A percentile compares a stretch with the other conserved stretches of the same genome.
Evolutionary conservation across 2,329 filamentous ascomycete genomes (phyloP).

Genomic region (Pseudocercospora fuligena): DNA sequence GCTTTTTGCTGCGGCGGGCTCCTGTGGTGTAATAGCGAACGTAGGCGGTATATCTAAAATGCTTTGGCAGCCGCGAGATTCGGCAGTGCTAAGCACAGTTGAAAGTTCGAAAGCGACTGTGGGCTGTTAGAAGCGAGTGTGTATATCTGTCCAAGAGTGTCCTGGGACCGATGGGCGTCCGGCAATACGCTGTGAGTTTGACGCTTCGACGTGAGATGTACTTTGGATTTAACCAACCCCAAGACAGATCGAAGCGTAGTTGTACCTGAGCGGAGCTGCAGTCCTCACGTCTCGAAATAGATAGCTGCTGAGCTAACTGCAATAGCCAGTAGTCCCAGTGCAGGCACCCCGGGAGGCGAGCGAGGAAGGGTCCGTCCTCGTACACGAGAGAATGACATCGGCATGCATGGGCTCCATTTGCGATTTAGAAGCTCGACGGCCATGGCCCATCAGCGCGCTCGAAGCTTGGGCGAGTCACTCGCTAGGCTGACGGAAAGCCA

Average conservation of each 20-base stretch:
- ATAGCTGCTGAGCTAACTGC: constrained; percentile 14
- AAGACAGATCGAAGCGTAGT: constrained; percentile 23
- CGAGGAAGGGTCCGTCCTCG: constrained; percentile 21
- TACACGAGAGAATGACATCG: constrained; percentile 25
- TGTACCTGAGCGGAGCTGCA: constrained; percentile 27
- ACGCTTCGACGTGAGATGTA: background rate
- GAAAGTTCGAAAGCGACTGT: constrained; percentile 19
- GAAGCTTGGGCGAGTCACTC: constrained; percentile 13
- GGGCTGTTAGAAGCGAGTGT: constrained; percentile 7
- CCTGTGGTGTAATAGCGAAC: background rate
- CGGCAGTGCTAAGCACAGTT: background rate
- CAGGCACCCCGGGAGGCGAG: constrained; percentile 18
- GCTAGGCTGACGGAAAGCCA: constrained; percentile 22
- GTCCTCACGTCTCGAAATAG: constrained; percentile 25
- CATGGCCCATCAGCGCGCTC: background rate
- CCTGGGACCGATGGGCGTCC: constrained; percentile 16
- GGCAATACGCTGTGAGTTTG: background rate
- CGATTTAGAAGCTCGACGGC: constrained; percentile 11
- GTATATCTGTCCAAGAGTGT: constrained; percentile 15
- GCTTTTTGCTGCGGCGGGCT: constrained; percentile 5
- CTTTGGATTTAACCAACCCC: constrained; percentile 5
- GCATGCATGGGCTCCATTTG: constrained; percentile 20
- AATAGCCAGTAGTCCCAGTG: constrained; percentile 7
- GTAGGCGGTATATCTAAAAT: background rate
- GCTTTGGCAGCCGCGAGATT: background rate